These are phyloP conservation scores for Curvularia hawaiiensis DNA, from an alignment of 2,329 filamentous ascomycete genomes.

Conservation along the genomic window DNA sequence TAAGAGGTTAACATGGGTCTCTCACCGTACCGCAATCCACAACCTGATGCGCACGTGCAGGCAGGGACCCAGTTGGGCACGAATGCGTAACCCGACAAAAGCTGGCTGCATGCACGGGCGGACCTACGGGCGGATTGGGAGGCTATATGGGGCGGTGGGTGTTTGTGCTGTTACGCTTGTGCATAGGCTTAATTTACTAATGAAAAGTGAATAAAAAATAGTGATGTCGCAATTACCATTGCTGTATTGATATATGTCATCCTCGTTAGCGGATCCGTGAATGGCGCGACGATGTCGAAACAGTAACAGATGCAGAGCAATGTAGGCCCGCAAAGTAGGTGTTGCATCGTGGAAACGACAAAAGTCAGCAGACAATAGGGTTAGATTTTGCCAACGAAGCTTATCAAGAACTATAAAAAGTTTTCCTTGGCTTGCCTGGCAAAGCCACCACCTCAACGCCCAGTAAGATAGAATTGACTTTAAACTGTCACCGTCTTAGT, in stretches of 20 bases:
- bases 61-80: neutral
- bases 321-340: neutral
- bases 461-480: neutral
- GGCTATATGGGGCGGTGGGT: neutral
- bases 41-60: neutral
- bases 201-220: neutral
- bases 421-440: neutral
- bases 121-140: neutral
- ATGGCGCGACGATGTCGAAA: neutral
- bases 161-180: neutral
- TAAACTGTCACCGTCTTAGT: neutral
- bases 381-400: neutral
- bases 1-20: neutral
- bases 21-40: neutral
- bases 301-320: neutral
- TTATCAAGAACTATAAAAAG: neutral
- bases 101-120: neutral
- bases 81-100: neutral
- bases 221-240: neutral
- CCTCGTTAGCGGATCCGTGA: neutral
- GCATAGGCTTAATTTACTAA: neutral
- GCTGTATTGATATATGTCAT: neutral
- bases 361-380: neutral
- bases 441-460: neutral
- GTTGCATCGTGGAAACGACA: neutral